Base-by-base conservation (phyloP, 2,329 filamentous ascomycete species). In the Trichoderma atrobrunneum region DNA sequence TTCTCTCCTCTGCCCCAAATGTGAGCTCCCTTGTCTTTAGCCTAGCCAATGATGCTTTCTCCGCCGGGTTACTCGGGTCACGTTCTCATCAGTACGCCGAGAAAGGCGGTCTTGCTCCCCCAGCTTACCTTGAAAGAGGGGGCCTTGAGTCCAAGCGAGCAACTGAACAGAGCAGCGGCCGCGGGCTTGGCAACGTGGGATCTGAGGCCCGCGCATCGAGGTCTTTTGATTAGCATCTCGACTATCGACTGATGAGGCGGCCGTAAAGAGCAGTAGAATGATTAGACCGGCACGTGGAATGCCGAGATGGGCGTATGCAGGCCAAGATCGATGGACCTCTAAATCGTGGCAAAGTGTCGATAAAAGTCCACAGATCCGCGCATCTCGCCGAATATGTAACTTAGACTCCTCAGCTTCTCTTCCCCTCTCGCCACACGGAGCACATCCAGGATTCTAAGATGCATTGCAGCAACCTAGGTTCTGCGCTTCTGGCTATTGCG, bases 281-380 rank as follows among this genome's bases (percentile, higher is more conserved):
- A 36, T 51, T 54, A 21, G 51, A n/a, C 10, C 67, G 67, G 67
- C 57, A 70, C 57, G 67, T 24, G 48, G 57, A 36, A 18, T 36
- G 67, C 67, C 67, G 67, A 70, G 57, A 62, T 61, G 6, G 57
- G 39, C 21, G 16, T 62, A 54, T 51, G 57, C 39, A 54, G 30
- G 34, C 57, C 66, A 36, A 70, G 66, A 70, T 62, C 57, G 66
- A 69, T 28, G 66, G 36, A 34, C n/a, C 30, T 21, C 57, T 70
- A 61, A 51, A 70, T 54, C 67, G 57, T 59, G 34, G 36, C 21
- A 18, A 30, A n/a, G n/a, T 21, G 16, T 62, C 11, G 39, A 62
- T 70, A 70, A 62, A 61, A 59, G 57, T 36, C 57, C 10, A 43
- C 67, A 51, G 67, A 62, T 54, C 57, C 57, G 57, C 66, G 56